Percentiles rank a stretch among this genome's conserved stretches.
Conservation (phyloP, 495 filamentous ascomycete species). For the Tuber melanosporum region DNA sequence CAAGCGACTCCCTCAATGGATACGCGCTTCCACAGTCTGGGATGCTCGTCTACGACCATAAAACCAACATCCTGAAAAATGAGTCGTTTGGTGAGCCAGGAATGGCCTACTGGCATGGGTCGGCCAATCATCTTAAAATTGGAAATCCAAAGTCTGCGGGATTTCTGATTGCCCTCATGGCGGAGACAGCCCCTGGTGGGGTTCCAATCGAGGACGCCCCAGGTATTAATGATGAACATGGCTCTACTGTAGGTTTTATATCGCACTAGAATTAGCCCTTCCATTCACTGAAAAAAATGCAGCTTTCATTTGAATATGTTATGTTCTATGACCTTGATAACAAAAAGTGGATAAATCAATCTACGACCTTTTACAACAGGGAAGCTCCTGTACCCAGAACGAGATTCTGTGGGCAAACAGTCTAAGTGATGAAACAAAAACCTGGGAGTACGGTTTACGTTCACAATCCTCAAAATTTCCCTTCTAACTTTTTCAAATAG, state of each 20-base stretch:
- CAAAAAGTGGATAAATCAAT: constrained; percentile 19
- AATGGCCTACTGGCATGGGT: constrained; percentile 24
- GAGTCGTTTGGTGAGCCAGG: constrained; percentile 16
- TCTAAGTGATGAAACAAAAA: constrained; percentile 22
- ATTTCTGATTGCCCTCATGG: constrained; percentile 26
- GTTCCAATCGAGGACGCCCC: neutral
- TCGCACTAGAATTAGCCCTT: neutral
- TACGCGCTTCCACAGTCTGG: constrained; percentile 9
- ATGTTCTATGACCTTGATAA: constrained; percentile 17
- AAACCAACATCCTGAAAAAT: constrained; percentile 4
- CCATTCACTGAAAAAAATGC: neutral
- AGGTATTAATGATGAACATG: constrained; percentile 13
- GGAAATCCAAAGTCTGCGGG: constrained; percentile 5
- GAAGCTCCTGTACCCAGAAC: constrained; percentile 15
- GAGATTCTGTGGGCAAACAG: constrained; percentile 21
- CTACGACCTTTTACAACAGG: constrained; percentile 16
- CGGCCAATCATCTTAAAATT: constrained; percentile 11
- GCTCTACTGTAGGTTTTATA: constrained; percentile 6
- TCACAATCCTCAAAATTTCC: neutral
- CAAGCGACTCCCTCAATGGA: neutral
- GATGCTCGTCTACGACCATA: constrained; percentile 20
- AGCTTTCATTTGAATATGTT: constrained; percentile 12
- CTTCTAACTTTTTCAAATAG: neutral
- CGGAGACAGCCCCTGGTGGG: constrained; percentile 10
- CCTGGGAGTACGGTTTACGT: constrained; percentile 18